Conservation (phyloP, 202 grass and related monocot genomes). For the Zoysia matrella region DNA sequence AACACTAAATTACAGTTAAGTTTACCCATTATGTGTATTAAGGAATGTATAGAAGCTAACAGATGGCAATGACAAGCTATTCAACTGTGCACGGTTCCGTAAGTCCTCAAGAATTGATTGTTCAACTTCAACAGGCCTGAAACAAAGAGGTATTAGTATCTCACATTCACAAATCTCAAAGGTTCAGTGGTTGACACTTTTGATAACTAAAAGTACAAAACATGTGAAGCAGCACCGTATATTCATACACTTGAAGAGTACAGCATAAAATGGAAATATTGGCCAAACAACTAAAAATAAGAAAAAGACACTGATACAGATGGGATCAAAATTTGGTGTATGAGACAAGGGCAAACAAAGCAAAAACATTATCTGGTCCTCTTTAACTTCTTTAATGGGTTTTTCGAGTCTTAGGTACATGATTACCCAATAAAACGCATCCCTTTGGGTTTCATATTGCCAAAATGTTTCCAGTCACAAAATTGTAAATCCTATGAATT, state of each 20-base stretch:
- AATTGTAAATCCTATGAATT: neutral
- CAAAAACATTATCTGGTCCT: slow-evolving; percentile 2
- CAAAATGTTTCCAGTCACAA: slow-evolving; percentile 16
- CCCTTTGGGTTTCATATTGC: slow-evolving; percentile 6
- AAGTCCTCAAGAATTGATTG: slow-evolving; percentile 84
- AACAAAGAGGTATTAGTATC: slow-evolving; percentile 42
- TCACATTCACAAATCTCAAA: slow-evolving; percentile 16
- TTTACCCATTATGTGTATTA: slow-evolving; percentile 97
- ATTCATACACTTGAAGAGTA: neutral
- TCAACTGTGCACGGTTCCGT: slow-evolving; percentile 83
- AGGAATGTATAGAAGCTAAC: slow-evolving; percentile 98
- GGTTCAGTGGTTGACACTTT: slow-evolving; percentile 14
- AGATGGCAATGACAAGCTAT: slow-evolving; percentile 80
- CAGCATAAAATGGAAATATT: neutral
- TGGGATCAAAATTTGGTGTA: no score
- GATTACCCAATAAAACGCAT: neutral
- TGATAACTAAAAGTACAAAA: slow-evolving; percentile 21
- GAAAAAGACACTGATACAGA: neutral
- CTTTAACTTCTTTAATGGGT: slow-evolving; percentile 6
- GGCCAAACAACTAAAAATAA: neutral
- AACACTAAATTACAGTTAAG: slow-evolving; percentile 24
- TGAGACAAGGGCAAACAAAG: neutral
- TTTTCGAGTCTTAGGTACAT: neutral
- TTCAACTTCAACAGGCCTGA: slow-evolving; percentile 91
- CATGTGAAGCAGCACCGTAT: neutral